Evolutionary conservation across 1,284 basidiomycete genomes (phyloP).

Genomic region (Sporisorium sorghi): DNA sequence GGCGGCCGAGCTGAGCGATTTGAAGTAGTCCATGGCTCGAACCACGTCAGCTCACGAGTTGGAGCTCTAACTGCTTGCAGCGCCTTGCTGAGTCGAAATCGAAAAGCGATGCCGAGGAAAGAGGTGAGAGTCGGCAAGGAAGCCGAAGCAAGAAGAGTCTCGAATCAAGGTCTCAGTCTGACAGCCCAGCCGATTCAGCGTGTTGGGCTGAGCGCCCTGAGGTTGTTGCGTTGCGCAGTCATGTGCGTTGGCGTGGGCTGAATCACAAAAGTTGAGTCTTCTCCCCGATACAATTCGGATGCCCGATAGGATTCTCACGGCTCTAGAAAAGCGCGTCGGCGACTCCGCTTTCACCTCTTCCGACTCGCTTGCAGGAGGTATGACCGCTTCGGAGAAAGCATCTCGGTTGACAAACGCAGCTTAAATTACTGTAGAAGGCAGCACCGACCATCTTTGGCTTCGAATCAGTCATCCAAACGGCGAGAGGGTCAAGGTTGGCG

Average conservation of each 20-base stretch:
- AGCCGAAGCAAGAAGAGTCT: background rate
- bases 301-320: background rate
- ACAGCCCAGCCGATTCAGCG: conserved; percentile 3
- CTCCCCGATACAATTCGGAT: background rate
- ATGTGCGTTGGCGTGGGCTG: too few species aligned
- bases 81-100: background rate
- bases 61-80: background rate
- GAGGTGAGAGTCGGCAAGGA: background rate
- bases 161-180: conserved; percentile 4
- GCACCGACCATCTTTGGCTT: too few species aligned
- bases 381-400: too few species aligned
- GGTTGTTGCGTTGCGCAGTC: too few species aligned
- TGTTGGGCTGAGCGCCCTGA: too few species aligned
- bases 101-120: background rate
- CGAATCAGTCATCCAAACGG: too few species aligned
- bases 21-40: conserved; percentile 81
- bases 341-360: background rate
- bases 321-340: background rate
- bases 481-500: too few species aligned
- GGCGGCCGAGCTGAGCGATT: conserved; percentile 84
- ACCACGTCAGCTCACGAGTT: background rate
- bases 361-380: too few species aligned
- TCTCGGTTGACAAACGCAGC: too few species aligned
- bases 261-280: too few species aligned
- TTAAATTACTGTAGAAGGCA: too few species aligned